Evolutionary conservation across 495 filamentous ascomycete species (phyloP), one percentile per base, ranked within the genome.

Genomic region (Penicillium cataractarum): DNA sequence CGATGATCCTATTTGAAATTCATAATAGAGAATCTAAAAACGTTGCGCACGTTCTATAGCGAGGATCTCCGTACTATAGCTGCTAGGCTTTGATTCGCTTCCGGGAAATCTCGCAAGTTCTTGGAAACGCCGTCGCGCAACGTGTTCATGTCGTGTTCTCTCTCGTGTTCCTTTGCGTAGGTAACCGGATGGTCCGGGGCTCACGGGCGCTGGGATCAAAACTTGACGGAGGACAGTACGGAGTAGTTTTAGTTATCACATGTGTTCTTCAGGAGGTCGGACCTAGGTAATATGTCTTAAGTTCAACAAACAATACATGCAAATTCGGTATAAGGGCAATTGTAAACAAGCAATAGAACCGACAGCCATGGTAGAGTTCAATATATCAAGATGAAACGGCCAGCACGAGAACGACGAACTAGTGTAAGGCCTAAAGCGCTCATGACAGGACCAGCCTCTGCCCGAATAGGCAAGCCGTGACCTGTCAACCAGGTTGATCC

Each of bases 371-470:
- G 29, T 31, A 35, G 51, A 17, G 27, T 15, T 26, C n/a, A 22
- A 33, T 19, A 54, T 21, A 35, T 54, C 51, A 54, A 31, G 51
- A 35, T 33, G 51, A 54, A 54, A 54, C 51, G 10, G 15, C 31
- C 19, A 29, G 51, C 51, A 32, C 51, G 24, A 54, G 31, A n/a
- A 54, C n/a, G 51, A 21, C 19, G 51, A 54, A 54, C 51, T 54
- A 54, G 51, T 54, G 51, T 4, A 54, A 29, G n/a, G 22, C 19
- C 51, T 54, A 35, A 54, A 35, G 10, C 31, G 29, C 51, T 22
- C 51, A 54, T 54, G 51, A 54, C 51, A 54, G 2, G 51, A 54
- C 26, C 51, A 32, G 6, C 4, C 51, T 13, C 49, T 17, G 10
- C 51, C 31, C 51, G 12, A 32, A 35, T 5, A 29, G 46, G 46